Percentiles rank a stretch among this genome's conserved stretches.
These are phyloP conservation scores for Endogone sp. DNA, from an alignment of 192 early-diverging fungal species.

Conservation along the genomic window DNA sequence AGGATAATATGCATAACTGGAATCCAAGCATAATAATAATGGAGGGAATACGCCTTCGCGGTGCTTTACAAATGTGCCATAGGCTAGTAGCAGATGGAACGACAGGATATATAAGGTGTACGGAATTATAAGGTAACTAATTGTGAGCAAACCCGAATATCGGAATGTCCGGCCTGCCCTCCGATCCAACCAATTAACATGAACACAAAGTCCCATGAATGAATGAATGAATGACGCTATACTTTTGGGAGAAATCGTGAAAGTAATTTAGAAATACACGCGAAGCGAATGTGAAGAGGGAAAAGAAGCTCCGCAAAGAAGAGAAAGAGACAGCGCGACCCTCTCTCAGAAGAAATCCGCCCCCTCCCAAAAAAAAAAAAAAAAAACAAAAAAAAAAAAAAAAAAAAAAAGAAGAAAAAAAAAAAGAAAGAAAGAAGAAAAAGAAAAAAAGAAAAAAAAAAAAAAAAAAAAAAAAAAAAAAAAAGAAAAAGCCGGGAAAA, in stretches of 20 bases:
- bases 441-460: too few relatives aligned
- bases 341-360: background rate
- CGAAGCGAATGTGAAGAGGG: background rate
- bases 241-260: background rate
- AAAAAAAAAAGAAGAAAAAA: too few relatives aligned
- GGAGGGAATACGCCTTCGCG: background rate
- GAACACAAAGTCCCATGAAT: background rate
- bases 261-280: background rate
- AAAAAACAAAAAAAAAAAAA: background rate
- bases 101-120: background rate
- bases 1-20: background rate
- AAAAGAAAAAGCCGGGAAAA: background rate
- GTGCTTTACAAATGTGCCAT: background rate
- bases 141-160: background rate
- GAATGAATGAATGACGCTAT: background rate
- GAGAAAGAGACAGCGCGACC: background rate
- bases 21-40: background rate
- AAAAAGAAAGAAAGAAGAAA: too few relatives aligned
- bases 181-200: background rate
- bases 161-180: background rate
- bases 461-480: background rate
- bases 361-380: background rate
- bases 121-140: background rate
- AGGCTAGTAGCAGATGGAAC: background rate
- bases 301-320: background rate